Percentiles rank a stretch among this genome's conserved stretches.
phyloP scores from a whole-genome alignment of 495 filamentous ascomycete genomes.

The Bombardia bombarda region DNA sequence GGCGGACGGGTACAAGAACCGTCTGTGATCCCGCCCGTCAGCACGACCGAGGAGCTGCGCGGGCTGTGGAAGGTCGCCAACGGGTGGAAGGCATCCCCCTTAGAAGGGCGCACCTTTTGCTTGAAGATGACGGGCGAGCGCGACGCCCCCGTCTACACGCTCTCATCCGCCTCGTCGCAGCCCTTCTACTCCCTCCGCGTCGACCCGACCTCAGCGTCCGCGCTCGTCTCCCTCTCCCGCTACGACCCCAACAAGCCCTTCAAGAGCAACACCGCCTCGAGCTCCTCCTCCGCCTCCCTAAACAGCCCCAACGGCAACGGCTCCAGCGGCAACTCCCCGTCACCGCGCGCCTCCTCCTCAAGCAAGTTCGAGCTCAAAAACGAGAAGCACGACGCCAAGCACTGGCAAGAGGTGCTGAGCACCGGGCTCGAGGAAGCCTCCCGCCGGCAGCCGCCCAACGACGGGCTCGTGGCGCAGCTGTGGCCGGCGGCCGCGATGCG shows the following conservation, averaged over 20 bases:
- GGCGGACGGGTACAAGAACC: conserved; percentile 30
- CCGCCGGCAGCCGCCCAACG: conserved; percentile 51
- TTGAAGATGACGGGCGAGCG: conserved; percentile 38
- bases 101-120: conserved; percentile 44
- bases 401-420: conserved; percentile 48
- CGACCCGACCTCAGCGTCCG: conserved; percentile 47
- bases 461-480: conserved; percentile 66
- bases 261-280: conserved; percentile 20
- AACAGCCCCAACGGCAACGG: conserved; percentile 27
- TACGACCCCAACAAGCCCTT: conserved; percentile 46
- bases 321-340: too few relatives aligned
- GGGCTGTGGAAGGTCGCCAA: conserved; percentile 48
- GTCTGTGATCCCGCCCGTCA: conserved; percentile 34
- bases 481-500: conserved; percentile 63
- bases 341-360: conserved; percentile 21
- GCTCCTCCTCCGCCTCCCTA: too few relatives aligned
- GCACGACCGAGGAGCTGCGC: conserved; percentile 43
- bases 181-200: conserved; percentile 46
- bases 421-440: conserved; percentile 52
- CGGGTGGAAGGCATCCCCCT: conserved; percentile 42
- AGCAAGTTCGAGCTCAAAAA: conserved; percentile 12
- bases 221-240: conserved; percentile 42
- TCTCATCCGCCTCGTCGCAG: conserved; percentile 38
- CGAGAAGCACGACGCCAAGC: conserved; percentile 25
- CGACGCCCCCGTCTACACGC: conserved; percentile 44